Base-by-base conservation (phyloP, 108 stramenopile species). In the Fragilariopsis cylindrus region DNA sequence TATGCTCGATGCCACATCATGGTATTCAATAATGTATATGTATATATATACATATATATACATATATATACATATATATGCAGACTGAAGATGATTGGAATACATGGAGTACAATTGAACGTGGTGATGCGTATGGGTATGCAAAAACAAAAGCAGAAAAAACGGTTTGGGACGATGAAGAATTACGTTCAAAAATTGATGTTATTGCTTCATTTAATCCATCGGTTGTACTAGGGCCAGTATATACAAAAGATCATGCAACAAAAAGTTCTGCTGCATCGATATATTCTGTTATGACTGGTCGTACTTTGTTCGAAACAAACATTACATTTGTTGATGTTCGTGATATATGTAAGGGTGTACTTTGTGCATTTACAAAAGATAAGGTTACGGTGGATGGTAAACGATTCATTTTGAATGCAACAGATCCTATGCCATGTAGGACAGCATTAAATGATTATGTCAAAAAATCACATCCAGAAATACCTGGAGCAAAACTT, bases 181-280 rank as follows among this genome's bases (percentile, higher is more conserved):
- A 63, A 45, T 44, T 63, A 3, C 8, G n/a, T 3, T 43, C 40
- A 12, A 12, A n/a, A 42, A n/a, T 63, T 11, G 42, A 41, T 3
- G n/a, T 15, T 12, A 15, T 63, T 63, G 62, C 47, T 41, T 63
- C 62, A 6, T n/a, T 63, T n/a, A 63, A 63, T n/a, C 62, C 62
- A 3, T 12, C 39, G 6, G 62, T 63, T n/a, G 62, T 63, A n/a
- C 43, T 63, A n/a, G 62, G 62, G n/a, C 21, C 21, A 45, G 40
- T n/a, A 9, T 63, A 15, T 44, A 63, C 42, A 9, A 63, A 41
- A 63, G 16, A 21, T 5, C 62, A 63, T 4, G 62, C 62, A 9
- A 44, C 5, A 44, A 8, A n/a, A 8, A 43, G 62, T 15, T 63
- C 62, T n/a, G 40, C 62, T 8, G 43, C 62, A 1, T 8, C 1